Base-by-base conservation (phyloP, 495 filamentous ascomycete species). In the Neurospora sp. region DNA sequence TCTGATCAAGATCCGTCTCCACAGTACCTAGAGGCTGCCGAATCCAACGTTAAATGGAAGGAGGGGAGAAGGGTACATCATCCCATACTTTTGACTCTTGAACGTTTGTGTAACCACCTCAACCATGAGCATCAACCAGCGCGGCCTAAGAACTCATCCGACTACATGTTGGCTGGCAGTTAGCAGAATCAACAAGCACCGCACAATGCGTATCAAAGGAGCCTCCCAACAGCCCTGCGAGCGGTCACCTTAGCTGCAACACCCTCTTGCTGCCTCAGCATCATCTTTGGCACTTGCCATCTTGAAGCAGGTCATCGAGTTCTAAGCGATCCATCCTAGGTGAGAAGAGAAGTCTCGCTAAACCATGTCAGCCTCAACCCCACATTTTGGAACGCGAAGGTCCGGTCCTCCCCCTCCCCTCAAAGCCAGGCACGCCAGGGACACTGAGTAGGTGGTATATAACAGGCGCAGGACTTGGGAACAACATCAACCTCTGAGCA, bases 321-420 rank as follows among this genome's bases (percentile, higher is more conserved):
- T 27, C 45, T 20, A 27, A 20, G 20, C 45, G 45, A 12, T 53
- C 17, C 4, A 12, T 53, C 17, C 4, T 22, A 22, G 0, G 20
- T 22, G 10, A 59, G 48, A 59, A 59, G 48, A 22, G 68, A 45
- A 70, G 44, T 68, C 69, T 8, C 42, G 27, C 40, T 44, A 45
- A 37, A 70, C 73, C 70, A 76, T 70, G 73, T 74, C 75, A 76
- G 75, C 73, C 75, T 74, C 75, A 73, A 71, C 70, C 75, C 74
- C 74, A 72, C 74, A 74, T 39, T 65, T 31, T 59, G 20, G 27
- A 31, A 31, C 27, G 10, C 48, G 20, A 53, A 48, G 45, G 31
- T 35, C 31, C 31, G 31, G 31, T 35, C 31, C 3, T 35, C 45
- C 45, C 53, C 16, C 4, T 61, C 53, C 39, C 71, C 27, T 27